Evolutionary conservation across 345 rosid species (phyloP).

Genomic region (Rhodomyrtus tomentosa): DNA sequence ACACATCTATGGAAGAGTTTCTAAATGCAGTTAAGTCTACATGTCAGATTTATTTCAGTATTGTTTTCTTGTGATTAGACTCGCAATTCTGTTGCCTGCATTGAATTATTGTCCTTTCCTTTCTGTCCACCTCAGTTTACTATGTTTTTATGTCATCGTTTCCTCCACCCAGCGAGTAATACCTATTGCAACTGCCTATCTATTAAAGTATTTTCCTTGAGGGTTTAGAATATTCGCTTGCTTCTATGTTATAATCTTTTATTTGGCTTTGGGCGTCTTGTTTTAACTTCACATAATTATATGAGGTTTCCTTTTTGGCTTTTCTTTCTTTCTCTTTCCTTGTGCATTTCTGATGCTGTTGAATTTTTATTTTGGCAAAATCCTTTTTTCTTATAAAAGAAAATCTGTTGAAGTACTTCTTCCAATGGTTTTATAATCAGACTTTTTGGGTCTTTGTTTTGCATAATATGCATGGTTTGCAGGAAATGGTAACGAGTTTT

Average conservation of each 20-base stretch:
- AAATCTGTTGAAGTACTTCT: not conserved
- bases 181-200: not conserved
- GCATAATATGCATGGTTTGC: not conserved
- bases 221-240: not conserved
- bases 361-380: not conserved
- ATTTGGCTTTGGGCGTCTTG: not conserved
- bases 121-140: not conserved
- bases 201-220: not conserved
- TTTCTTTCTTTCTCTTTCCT: not conserved
- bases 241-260: not conserved
- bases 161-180: not conserved
- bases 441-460: not conserved
- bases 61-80: not conserved
- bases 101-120: not conserved
- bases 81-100: not conserved
- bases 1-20: not conserved
- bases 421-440: not conserved
- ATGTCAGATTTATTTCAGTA: not conserved
- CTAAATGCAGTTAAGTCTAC: not conserved
- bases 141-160: not conserved
- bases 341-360: not conserved
- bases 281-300: not conserved
- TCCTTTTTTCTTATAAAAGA: not conserved
- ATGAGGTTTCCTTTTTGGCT: not conserved
- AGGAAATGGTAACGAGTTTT: not conserved